Conservation (phyloP, 2,329 filamentous ascomycete genomes). For the Trichoderma lentiforme region DNA sequence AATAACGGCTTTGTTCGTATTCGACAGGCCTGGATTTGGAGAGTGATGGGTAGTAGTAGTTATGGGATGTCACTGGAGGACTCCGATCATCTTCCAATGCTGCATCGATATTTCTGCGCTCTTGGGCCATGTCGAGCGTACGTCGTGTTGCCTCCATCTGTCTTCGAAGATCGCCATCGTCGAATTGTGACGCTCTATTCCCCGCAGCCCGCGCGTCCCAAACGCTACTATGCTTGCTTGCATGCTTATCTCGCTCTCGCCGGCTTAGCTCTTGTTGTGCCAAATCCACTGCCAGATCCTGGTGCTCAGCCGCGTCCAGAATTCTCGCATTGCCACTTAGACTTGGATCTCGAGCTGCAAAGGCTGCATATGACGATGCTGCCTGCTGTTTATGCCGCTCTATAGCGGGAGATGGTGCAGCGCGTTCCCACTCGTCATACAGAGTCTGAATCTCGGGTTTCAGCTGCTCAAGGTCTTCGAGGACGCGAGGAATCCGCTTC, state of each 20-base stretch:
- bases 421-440: conserved; percentile 64
- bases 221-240: conserved; percentile 54
- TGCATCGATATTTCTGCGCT: conserved; percentile 23
- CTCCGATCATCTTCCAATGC: conserved; percentile 27
- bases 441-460: conserved; percentile 74
- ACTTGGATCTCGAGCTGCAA: conserved; percentile 58
- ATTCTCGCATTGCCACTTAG: conserved; percentile 56
- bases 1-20: conserved; percentile 31
- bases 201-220: conserved; percentile 39
- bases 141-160: conserved; percentile 54
- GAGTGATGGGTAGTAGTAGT: conserved; percentile 58
- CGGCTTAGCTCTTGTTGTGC: conserved; percentile 69
- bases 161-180: conserved; percentile 45
- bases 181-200: conserved; percentile 18
- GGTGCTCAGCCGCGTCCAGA: conserved; percentile 67
- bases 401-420: conserved; percentile 33
- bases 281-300: conserved; percentile 72
- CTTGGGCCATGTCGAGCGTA: conserved; percentile 39
- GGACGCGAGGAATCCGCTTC: conserved; percentile 52
- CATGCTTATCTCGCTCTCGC: conserved; percentile 59
- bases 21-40: conserved; percentile 48
- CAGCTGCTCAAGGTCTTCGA: conserved; percentile 70
- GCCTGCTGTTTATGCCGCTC: neutral
- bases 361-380: conserved; percentile 38
- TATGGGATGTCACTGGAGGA: conserved; percentile 27